Evolutionary conservation across 192 early-diverging fungal species (phyloP).

Genomic region (Coemansia interrupta): DNA sequence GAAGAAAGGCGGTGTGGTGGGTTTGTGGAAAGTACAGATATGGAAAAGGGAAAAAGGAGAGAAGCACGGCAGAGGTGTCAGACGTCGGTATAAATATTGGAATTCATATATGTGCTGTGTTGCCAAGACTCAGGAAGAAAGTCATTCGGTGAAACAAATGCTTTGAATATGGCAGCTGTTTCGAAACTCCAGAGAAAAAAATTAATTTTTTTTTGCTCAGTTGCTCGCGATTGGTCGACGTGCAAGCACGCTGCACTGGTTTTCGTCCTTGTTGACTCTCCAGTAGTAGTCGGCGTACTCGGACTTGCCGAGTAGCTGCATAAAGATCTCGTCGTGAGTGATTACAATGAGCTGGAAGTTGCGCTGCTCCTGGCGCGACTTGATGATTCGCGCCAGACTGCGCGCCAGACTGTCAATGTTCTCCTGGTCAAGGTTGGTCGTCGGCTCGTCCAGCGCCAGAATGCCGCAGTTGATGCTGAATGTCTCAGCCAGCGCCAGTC

Average conservation of each 20-base stretch:
- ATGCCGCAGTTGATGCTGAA: constrained; percentile 92
- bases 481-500: constrained; percentile 91
- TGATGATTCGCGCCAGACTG: constrained; percentile 77
- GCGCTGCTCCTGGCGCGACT: constrained; percentile 66
- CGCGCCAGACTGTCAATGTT: constrained; percentile 86
- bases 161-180: too few species aligned
- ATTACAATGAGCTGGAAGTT: constrained; percentile 98
- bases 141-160: not conserved
- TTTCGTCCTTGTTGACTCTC: constrained; percentile 77
- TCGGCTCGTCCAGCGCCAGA: constrained; percentile 94
- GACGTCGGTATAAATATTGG: too few species aligned
- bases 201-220: constrained; percentile 8
- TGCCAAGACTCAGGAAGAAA: constrained; percentile 4
- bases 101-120: too few species aligned
- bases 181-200: not conserved
- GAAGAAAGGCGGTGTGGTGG: not conserved
- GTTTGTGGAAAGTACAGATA: constrained; percentile 4
- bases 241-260: constrained; percentile 42
- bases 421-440: constrained; percentile 88
- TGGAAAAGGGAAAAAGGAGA: not conserved
- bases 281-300: constrained; percentile 87
- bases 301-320: constrained; percentile 71
- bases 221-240: constrained; percentile 40
- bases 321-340: constrained; percentile 96
- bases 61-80: too few species aligned